A percentile compares a stretch with the other conserved stretches of the same genome.
phyloP scores from a whole-genome alignment of 176 grass and related monocot genomes.

The Typha latifolia region DNA sequence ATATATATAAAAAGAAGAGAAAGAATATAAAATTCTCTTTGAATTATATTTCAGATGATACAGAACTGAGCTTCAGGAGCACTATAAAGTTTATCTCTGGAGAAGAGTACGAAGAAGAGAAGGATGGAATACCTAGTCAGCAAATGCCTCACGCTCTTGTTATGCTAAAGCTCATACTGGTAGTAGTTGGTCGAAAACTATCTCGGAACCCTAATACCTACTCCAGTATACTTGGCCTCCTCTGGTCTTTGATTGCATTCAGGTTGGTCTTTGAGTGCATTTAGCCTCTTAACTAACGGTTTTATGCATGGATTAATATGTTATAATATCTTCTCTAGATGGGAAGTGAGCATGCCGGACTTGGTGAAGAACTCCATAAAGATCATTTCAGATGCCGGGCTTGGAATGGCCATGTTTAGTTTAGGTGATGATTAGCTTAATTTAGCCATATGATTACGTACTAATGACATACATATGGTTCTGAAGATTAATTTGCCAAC shows the following conservation, averaged over 20 bases:
- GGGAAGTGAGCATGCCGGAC: not conserved
- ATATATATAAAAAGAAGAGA: too few relatives aligned
- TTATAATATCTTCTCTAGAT: not conserved
- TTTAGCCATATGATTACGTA: too few relatives aligned
- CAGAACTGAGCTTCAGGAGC: slow-evolving; percentile 32
- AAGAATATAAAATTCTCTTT: not conserved
- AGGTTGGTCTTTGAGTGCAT: slow-evolving; percentile 11
- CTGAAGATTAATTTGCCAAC: too few relatives aligned
- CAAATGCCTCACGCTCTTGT: slow-evolving; percentile 28
- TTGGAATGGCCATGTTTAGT: slow-evolving; percentile 11
- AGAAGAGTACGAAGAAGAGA: slow-evolving; percentile 10
- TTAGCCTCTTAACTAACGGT: not conserved
- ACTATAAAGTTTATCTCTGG: slow-evolving; percentile 23
- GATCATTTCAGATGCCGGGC: slow-evolving; percentile 2
- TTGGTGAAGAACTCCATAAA: not conserved
- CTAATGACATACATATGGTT: too few relatives aligned
- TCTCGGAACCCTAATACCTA: slow-evolving; percentile 41
- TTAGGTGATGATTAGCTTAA: not conserved
- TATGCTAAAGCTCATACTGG: slow-evolving; percentile 29
- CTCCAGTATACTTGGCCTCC: slow-evolving; percentile 28
- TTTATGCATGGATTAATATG: not conserved
- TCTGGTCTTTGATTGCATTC: slow-evolving; percentile 38
- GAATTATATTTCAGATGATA: slow-evolving; percentile 6
- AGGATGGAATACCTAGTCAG: slow-evolving; percentile 3
- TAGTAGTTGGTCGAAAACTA: slow-evolving; percentile 26